Evolutionary conservation across 2,329 filamentous ascomycete genomes (phyloP).

Genomic region (Colletotrichum sp.): DNA sequence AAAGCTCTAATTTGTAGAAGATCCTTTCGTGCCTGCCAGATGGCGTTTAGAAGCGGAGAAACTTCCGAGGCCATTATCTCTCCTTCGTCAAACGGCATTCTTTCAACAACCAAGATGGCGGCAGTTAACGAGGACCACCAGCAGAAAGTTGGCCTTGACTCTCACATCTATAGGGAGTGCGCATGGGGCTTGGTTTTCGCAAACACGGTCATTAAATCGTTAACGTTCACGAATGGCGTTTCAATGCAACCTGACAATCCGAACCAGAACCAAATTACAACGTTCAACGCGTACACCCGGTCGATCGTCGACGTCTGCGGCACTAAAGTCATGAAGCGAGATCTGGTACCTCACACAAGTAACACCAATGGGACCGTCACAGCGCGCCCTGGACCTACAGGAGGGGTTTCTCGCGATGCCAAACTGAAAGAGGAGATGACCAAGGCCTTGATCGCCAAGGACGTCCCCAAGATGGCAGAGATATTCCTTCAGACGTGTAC

Average conservation of each 20-base stretch:
- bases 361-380: background rate
- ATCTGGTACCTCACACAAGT: background rate
- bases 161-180: rapidly evolving
- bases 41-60: no score
- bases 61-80: no score
- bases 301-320: background rate
- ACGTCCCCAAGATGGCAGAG: background rate
- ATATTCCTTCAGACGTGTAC: background rate
- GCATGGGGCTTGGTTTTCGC: background rate
- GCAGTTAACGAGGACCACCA: background rate
- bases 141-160: background rate
- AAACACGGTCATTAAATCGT: background rate
- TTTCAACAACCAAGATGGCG: background rate
- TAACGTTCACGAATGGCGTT: background rate
- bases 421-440: background rate
- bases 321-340: background rate
- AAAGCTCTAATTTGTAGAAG: rapidly evolving
- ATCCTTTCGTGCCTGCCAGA: no score
- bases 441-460: background rate
- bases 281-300: background rate
- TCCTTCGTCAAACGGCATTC: no score
- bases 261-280: background rate
- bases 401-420: background rate
- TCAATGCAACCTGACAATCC: background rate
- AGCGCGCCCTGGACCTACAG: background rate